Base-by-base conservation (phyloP, 2,329 filamentous ascomycete genomes). In the Penicillium sp. region DNA sequence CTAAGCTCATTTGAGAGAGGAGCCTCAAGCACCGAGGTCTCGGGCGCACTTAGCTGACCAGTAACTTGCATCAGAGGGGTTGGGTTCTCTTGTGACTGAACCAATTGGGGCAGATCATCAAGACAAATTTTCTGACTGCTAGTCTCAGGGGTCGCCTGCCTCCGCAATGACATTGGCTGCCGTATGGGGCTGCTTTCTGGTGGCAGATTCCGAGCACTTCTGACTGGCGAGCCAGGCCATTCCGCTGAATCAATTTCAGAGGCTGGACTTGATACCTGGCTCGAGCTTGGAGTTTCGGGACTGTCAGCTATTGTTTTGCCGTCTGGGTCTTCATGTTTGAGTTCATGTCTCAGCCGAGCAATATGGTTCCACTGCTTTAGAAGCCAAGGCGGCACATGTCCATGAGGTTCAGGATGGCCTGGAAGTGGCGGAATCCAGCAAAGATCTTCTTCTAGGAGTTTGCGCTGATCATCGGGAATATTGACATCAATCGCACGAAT, bases 401-500 rank as follows among this genome's bases (percentile, higher is more conserved):
- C 73, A 33, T 67, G 68, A 22, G 72, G 71, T 37, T 59, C 52
- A 14, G 58, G 58, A 14, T 68, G 62, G 14, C 75, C 74, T 1
- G 71, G 52, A n/a, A 64, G 60, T n/a, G 75, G 70, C 40, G 76
- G 75, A 55, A 78, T 65, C 77, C 74, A 77, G 58, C 69, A 83
- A 16, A 80, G 75, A 28, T 52, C 62, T 6, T 76, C 70, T 6
- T 81, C 77, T 1, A 89, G 72, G 5, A 88, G 73, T 8, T 75
- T 66, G 46, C 72, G 68, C 65, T 89, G 87, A 16, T 83, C 77
- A 28, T 71, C 74, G 1, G 82, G 78, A 55, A 85, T 82, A 26
- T 68, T 74, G 35, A 83, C 70, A 65, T 83, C 79, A 46, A 68
- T 72, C 19, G 73, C 75, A 33, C 74, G 71, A 57, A 85, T 79